phyloP scores from a whole-genome alignment of 164 flowering plant genomes.

The Vitis rupestris region DNA sequence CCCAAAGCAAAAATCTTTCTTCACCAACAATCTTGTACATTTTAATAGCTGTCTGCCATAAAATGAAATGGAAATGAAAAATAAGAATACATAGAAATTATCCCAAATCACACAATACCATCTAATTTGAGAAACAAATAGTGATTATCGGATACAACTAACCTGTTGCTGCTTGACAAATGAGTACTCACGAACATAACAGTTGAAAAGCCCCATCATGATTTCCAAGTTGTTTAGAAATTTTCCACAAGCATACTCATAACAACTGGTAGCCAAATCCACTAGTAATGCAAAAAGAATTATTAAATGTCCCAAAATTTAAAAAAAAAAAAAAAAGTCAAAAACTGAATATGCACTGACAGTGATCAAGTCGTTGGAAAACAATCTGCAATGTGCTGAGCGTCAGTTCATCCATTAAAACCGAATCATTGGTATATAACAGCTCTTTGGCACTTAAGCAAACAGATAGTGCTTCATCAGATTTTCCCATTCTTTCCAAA shows the following conservation, averaged over 20 bases:
- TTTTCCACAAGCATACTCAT: conserved; percentile 78
- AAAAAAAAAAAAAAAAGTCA: background rate
- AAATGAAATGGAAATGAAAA: conserved; percentile 5
- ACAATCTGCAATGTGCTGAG: conserved; percentile 91
- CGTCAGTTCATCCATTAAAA: conserved; percentile 74
- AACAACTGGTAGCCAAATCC: conserved; percentile 92
- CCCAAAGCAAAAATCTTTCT: conserved; percentile 97
- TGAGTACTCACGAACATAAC: conserved; percentile 86
- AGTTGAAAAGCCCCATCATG: conserved; percentile 93
- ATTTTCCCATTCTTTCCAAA: conserved; percentile 86
- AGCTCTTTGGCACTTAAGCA: conserved; percentile 73
- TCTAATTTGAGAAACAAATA: background rate
- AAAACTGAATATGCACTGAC: conserved; percentile 39
- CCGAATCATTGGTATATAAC: conserved; percentile 41
- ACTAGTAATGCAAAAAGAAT: conserved; percentile 36
- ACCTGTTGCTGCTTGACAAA: conserved; percentile 99
- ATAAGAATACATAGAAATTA: conserved; percentile 3
- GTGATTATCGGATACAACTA: conserved; percentile 1
- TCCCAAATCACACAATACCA: background rate
- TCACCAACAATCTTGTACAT: conserved; percentile 89
- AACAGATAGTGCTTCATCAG: conserved; percentile 71
- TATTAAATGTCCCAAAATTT: background rate
- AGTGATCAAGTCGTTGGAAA: conserved; percentile 81
- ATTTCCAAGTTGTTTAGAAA: conserved; percentile 73
- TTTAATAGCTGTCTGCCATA: conserved; percentile 87